Evolutionary conservation across 805 yeast genomes (phyloP).

Genomic region (Pichia californica): DNA sequence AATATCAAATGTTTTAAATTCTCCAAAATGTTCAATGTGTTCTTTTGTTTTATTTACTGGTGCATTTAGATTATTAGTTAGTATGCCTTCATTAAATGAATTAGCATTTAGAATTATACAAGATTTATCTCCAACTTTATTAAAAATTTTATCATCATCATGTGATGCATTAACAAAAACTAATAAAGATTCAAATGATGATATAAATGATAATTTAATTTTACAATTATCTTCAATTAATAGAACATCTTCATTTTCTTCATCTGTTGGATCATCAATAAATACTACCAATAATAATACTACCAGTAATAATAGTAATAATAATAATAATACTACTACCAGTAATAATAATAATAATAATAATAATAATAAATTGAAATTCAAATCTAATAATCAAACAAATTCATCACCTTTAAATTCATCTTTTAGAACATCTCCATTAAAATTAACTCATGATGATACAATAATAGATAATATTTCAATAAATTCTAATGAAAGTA

Average conservation of each 20-base stretch:
- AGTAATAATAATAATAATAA: background rate
- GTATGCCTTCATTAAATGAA: conserved; percentile 18
- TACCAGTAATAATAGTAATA: background rate
- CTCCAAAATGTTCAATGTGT: conserved; percentile 12
- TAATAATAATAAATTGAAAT: background rate
- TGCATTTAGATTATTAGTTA: conserved; percentile 20
- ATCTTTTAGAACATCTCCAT: background rate
- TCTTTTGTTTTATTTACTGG: conserved; percentile 20
- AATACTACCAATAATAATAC: background rate
- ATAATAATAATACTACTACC: background rate
- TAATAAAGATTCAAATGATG: background rate
- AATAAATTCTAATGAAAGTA: conserved; percentile 2
- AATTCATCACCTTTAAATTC: no score
- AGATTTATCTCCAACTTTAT: conserved; percentile 17
- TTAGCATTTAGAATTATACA: conserved; percentile 15
- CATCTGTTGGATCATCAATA: background rate
- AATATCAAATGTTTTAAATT: conserved; percentile 13
- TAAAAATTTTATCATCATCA: background rate
- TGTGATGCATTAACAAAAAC: conserved; percentile 1
- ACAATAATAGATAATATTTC: conserved; percentile 2
- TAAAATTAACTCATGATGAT: conserved; percentile 4
- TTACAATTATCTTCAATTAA: background rate
- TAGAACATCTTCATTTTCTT: conserved; percentile 4
- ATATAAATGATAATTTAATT: background rate
- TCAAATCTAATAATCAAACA: no score